Evolutionary conservation across 495 filamentous ascomycete species (phyloP).

Genomic region (Hypoxylon intermedium): DNA sequence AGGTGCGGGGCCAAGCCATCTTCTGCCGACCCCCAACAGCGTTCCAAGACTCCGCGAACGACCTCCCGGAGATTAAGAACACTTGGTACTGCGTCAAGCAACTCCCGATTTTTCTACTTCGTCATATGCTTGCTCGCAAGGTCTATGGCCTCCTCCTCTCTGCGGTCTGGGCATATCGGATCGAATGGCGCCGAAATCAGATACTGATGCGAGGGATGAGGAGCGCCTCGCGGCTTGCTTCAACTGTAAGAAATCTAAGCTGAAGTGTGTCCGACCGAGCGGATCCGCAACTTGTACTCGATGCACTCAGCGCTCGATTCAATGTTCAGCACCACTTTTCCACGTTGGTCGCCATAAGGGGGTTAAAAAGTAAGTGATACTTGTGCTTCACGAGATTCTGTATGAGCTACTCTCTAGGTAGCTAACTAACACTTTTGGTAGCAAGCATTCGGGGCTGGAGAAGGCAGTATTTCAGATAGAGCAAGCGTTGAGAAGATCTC

Average conservation of each 20-base stretch:
- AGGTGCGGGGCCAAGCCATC: constrained; percentile 37
- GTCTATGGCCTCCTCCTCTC: constrained; percentile 37
- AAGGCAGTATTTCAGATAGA: constrained; percentile 77
- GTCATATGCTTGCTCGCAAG: constrained; percentile 16
- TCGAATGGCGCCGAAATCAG: constrained; percentile 39
- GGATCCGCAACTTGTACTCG: constrained; percentile 64
- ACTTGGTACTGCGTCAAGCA: constrained; percentile 17
- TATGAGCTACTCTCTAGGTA: constrained; percentile 5
- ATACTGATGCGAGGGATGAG: constrained; percentile 39
- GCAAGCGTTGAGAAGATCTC: constrained; percentile 71
- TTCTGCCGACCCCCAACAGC: constrained; percentile 35
- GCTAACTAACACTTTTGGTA: constrained; percentile 37
- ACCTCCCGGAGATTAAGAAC: constrained; percentile 28
- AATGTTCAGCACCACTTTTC: constrained; percentile 72
- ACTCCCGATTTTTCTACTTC: constrained; percentile 4
- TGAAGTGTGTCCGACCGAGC: constrained; percentile 62
- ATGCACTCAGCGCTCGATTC: constrained; percentile 62
- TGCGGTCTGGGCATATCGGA: constrained; percentile 34
- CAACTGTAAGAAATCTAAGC: constrained; percentile 71
- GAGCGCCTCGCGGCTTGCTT: constrained; percentile 66
- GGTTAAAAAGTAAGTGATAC: constrained; percentile 70
- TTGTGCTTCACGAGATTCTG: constrained; percentile 11
- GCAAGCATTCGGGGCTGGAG: constrained; percentile 75
- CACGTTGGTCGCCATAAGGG: constrained; percentile 76
- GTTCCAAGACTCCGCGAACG: constrained; percentile 8